These are phyloP conservation scores for Fusarium mexicanum DNA, from an alignment of 2,329 filamentous ascomycete species.

Conservation along the genomic window DNA sequence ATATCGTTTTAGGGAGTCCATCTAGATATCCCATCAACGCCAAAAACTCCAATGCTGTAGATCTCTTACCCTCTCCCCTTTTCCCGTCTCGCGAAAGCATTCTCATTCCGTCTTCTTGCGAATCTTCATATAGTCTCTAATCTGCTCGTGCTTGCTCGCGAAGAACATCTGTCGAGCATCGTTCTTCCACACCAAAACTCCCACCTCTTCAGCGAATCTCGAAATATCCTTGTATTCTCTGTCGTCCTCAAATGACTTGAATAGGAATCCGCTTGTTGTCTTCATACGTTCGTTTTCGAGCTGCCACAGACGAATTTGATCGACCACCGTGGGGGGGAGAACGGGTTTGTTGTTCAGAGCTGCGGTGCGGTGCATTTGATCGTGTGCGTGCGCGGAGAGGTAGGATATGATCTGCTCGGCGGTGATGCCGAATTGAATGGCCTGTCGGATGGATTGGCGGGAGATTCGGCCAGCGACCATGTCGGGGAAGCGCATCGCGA, in stretches of 20 bases:
- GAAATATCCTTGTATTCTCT: constrained; percentile 76
- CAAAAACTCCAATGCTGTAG: constrained; percentile 36
- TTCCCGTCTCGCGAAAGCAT: constrained; percentile 25
- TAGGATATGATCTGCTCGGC: constrained; percentile 96
- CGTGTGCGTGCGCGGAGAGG: constrained; percentile 90
- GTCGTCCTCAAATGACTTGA: constrained; percentile 83
- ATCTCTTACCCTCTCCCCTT: not conserved
- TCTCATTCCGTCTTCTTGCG: constrained; percentile 60
- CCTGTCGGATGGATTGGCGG: constrained; percentile 85
- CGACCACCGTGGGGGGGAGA: constrained; percentile 92
- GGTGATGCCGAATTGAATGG: constrained; percentile 91
- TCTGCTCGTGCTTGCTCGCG: constrained; percentile 88
- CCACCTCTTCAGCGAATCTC: constrained; percentile 87
- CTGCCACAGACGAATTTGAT: constrained; percentile 98
- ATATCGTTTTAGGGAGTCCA: constrained; percentile 1
- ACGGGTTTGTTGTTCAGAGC: constrained; percentile 71
- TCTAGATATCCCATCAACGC: constrained; percentile 18
- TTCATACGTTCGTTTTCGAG: constrained; percentile 96
- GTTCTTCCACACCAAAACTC: constrained; percentile 88
- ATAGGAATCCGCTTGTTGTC: constrained; percentile 82
- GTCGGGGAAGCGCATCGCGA: constrained; percentile 92
- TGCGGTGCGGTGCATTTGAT: constrained; percentile 83
- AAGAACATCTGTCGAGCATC: constrained; percentile 87
- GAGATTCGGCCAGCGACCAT: constrained; percentile 93
- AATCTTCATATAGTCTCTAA: constrained; percentile 80